Evolutionary conservation across 257 asterid species (phyloP).

Genomic region (Prunella vulgaris): DNA sequence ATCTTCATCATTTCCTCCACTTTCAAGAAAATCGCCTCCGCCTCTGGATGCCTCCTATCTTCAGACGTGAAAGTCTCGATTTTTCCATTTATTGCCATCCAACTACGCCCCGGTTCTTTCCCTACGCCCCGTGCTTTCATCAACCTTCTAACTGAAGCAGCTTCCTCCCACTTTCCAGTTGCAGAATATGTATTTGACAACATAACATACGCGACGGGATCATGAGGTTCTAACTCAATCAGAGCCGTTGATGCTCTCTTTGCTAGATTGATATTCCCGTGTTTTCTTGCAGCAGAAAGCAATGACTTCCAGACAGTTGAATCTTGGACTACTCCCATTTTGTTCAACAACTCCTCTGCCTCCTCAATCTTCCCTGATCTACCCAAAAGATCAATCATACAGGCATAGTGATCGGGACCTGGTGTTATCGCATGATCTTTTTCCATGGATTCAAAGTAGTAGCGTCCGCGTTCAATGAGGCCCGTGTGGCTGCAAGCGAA

Average conservation of each 20-base stretch:
- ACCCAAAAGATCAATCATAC: conserved; percentile 83
- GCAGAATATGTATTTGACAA: conserved; percentile 67
- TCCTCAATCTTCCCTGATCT: conserved; percentile 68
- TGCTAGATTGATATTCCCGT: conserved; percentile 55
- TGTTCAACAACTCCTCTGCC: conserved; percentile 47
- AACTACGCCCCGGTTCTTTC: conserved; percentile 66
- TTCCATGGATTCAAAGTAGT: conserved; percentile 55
- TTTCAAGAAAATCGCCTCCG: conserved; percentile 43
- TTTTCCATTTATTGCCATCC: conserved; percentile 58
- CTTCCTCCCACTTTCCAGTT: conserved; percentile 64
- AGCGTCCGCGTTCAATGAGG: conserved; percentile 53
- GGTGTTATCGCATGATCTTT: conserved; percentile 54
- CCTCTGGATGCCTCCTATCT: conserved; percentile 48
- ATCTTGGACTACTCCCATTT: conserved; percentile 54
- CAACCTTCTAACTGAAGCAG: conserved; percentile 47
- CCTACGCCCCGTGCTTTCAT: conserved; percentile 50
- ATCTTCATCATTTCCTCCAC: conserved; percentile 37
- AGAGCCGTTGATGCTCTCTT: conserved; percentile 56
- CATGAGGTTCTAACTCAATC: conserved; percentile 58
- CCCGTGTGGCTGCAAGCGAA: conserved; percentile 90
- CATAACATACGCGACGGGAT: conserved; percentile 66
- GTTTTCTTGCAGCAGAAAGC: conserved; percentile 68
- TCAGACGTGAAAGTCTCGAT: conserved; percentile 51
- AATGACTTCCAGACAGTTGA: conserved; percentile 76
- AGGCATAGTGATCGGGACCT: conserved; percentile 68